Base-by-base conservation (phyloP, 495 filamentous ascomycete genomes). In the Penicillium crystallinum region DNA sequence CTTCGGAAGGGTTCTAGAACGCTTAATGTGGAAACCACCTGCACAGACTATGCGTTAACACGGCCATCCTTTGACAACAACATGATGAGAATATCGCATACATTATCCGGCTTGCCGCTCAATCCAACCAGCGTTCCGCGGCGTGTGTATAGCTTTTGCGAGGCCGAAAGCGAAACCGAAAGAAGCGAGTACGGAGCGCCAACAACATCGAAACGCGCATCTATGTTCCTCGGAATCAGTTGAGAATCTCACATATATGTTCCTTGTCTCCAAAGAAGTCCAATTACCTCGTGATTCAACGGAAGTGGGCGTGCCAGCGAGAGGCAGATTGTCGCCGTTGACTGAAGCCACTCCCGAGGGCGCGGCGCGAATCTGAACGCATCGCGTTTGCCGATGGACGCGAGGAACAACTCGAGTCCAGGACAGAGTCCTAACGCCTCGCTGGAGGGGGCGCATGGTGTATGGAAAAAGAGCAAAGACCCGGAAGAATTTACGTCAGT, bases 171-270 rank as follows among this genome's bases (percentile, higher is more conserved):
- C 7, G 86, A 86, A 51, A 96, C 89, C 19, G 91, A 95, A 59
- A 98, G 87, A 39, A 98, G 80, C 30, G 95, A 96, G 64, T 88
- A 91, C 3, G 91, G 89, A 18, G 88, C 77, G 42, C 91, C 93
- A 55, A 97, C 71, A 27, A 97, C 89, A 64, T 97, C 90, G 65
- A 98, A 98, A 48, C 83, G 84, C 17, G 92, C 93, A 84, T 97
- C 93, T 96, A 53, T 31, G 2, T 6, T 2, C 29, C 29, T 27
- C 23, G 11, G 23, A 6, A 19, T 6, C 10, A 42, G 35, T 19
- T 30, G 17, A 48, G 18, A 47, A 49, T 36, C 17, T 18, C 38
- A 17, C 3, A 0, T 8, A 6, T 5, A 34, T n/a, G 0, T 3
- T 15, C 33, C 1, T 36, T 3, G 2, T 23, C 18, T 7, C 29